Evolutionary conservation across 306 rosid genomes (phyloP).

Genomic region (Prosopis cineraria): DNA sequence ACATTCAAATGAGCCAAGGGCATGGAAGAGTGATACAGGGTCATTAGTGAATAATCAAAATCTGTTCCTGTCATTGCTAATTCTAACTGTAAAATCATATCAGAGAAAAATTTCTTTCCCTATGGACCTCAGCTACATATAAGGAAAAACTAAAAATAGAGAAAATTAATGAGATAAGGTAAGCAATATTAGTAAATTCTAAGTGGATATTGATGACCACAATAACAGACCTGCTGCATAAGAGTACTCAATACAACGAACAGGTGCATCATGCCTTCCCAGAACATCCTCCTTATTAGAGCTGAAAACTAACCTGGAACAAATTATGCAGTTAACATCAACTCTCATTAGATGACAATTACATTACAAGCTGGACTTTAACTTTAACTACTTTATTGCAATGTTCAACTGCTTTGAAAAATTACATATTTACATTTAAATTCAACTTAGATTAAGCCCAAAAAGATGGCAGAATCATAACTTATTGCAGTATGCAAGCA

Average conservation of each 20-base stretch:
- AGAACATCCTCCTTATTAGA: constrained; percentile 79
- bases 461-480: background rate
- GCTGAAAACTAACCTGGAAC: constrained; percentile 69
- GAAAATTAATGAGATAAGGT: background rate
- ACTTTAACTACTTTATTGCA: background rate
- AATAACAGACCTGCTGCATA: constrained; percentile 71
- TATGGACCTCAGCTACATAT: background rate
- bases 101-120: background rate
- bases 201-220: background rate
- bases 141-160: background rate
- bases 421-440: background rate
- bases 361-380: background rate
- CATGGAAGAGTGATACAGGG: background rate
- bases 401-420: background rate
- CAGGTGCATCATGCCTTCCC: constrained; percentile 89
- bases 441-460: background rate
- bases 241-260: constrained; percentile 92
- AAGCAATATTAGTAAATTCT: background rate
- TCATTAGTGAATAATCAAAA: background rate
- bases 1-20: background rate
- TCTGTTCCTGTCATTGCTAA: background rate
- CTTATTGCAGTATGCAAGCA: background rate
- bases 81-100: background rate
- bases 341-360: background rate
- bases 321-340: constrained; percentile 5